phyloP scores from a whole-genome alignment of 2,329 filamentous ascomycete species.

The Penicillium corylophilum region DNA sequence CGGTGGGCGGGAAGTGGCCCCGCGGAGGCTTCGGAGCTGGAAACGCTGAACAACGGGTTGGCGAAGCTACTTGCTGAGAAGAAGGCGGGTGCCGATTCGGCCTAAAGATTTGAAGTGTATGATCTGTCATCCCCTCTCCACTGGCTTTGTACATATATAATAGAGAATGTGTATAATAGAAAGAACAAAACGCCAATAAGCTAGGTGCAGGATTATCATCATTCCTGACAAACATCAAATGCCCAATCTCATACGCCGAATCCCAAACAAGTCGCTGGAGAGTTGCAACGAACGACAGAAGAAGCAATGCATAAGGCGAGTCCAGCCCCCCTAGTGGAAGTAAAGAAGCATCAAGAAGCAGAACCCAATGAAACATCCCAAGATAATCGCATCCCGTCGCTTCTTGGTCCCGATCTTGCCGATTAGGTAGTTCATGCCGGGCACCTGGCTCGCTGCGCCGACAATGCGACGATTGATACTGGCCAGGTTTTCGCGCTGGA shows the following conservation, averaged over 20 bases:
- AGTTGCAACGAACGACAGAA: slow-evolving; percentile 9
- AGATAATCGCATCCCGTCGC: slow-evolving; percentile 88
- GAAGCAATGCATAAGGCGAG: slow-evolving; percentile 4
- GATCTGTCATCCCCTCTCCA: slow-evolving; percentile 13
- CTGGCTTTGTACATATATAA: slow-evolving; percentile 28
- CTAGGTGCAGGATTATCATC: slow-evolving; percentile 17
- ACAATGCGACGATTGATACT: slow-evolving; percentile 91
- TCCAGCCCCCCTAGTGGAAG: slow-evolving; percentile 57
- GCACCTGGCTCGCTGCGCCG: slow-evolving; percentile 83
- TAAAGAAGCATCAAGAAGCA: slow-evolving; percentile 86
- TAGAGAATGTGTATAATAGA: slow-evolving; percentile 29
- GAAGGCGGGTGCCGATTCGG: slow-evolving; percentile 23
- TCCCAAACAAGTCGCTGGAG: slow-evolving; percentile 15
- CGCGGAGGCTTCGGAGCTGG: slow-evolving; percentile 42
- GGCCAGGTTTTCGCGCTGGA: slow-evolving; percentile 83
- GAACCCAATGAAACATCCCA: slow-evolving; percentile 86
- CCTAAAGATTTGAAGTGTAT: not conserved
- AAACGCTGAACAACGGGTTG: slow-evolving; percentile 44
- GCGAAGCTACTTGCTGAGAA: slow-evolving; percentile 44
- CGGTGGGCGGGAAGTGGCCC: slow-evolving; percentile 81
- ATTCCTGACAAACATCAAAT: slow-evolving; percentile 12
- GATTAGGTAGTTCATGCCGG: slow-evolving; percentile 89
- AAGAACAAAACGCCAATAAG: slow-evolving; percentile 15
- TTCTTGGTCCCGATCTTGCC: slow-evolving; percentile 91
- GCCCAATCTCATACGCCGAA: slow-evolving; percentile 20